Conservation (phyloP, 2,329 filamentous ascomycete species). For the Aspergillus fischeri region DNA sequence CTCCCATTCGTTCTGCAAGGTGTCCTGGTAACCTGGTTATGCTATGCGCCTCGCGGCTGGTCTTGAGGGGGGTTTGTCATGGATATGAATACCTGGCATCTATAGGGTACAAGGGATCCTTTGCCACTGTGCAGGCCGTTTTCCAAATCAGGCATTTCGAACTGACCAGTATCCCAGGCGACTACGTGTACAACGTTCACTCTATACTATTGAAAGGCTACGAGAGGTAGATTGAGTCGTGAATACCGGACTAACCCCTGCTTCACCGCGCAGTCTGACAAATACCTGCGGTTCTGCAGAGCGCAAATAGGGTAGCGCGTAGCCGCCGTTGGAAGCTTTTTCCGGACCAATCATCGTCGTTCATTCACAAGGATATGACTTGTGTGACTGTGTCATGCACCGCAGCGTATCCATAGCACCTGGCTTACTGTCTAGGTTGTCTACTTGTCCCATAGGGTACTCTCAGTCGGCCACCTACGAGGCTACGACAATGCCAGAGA, state of each 20-base stretch:
- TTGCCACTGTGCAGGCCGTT: background rate
- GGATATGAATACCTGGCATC: background rate
- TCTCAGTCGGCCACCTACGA: too few species aligned
- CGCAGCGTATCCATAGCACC: too few species aligned
- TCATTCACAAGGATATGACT: background rate
- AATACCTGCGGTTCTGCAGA: too few species aligned
- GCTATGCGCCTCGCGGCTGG: too few species aligned
- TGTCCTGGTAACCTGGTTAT: background rate
- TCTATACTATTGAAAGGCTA: too few species aligned
- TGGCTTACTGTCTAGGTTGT: too few species aligned
- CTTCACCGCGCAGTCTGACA: background rate
- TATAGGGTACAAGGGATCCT: background rate
- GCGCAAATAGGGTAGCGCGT: too few species aligned
- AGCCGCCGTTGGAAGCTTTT: background rate
- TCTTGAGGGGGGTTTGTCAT: background rate
- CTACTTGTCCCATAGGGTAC: too few species aligned
- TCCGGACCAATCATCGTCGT: background rate
- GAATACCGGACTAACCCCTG: background rate
- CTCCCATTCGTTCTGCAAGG: background rate
- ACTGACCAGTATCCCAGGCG: background rate
- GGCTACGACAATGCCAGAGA: too few species aligned
- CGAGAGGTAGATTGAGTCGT: too few species aligned
- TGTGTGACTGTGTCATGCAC: too few species aligned
- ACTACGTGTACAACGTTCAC: too few species aligned
- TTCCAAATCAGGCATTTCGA: background rate